Evolutionary conservation across 331 rosid genomes (phyloP).

Genomic region (Phaseolus coccineus): DNA sequence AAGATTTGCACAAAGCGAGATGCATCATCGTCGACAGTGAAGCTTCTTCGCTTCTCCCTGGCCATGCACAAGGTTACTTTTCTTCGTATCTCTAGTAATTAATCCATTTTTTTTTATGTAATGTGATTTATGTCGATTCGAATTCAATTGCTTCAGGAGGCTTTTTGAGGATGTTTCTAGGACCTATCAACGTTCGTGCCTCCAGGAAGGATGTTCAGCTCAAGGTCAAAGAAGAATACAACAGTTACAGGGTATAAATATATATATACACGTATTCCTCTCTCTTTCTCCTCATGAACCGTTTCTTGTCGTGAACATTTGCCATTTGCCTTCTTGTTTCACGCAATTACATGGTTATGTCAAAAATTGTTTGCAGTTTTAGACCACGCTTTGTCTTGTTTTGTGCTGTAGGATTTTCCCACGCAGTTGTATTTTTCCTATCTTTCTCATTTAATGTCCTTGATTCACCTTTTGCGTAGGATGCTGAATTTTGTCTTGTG

Average conservation of each 20-base stretch:
- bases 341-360: background rate
- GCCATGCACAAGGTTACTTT: slow-evolving; percentile 52
- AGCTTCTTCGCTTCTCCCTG: slow-evolving; percentile 81
- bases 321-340: background rate
- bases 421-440: background rate
- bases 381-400: background rate
- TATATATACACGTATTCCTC: background rate
- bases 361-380: background rate
- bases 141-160: slow-evolving; percentile 52
- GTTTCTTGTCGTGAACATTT: background rate
- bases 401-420: background rate
- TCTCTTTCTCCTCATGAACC: background rate
- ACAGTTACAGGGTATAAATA: slow-evolving; percentile 78
- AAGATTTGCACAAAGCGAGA: slow-evolving; percentile 81
- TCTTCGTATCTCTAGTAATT: background rate
- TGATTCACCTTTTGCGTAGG: background rate
- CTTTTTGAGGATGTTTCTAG: slow-evolving; percentile 94
- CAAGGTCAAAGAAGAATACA: slow-evolving; percentile 98
- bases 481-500: background rate
- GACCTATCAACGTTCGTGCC: slow-evolving; percentile 97
- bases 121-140: background rate
- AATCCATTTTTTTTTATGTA: background rate
- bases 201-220: slow-evolving; percentile 84
- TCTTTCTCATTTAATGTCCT: background rate
- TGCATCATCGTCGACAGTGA: slow-evolving; percentile 87